Conservation (phyloP, 2,329 filamentous ascomycete genomes). For the Trichoderma gracile region DNA sequence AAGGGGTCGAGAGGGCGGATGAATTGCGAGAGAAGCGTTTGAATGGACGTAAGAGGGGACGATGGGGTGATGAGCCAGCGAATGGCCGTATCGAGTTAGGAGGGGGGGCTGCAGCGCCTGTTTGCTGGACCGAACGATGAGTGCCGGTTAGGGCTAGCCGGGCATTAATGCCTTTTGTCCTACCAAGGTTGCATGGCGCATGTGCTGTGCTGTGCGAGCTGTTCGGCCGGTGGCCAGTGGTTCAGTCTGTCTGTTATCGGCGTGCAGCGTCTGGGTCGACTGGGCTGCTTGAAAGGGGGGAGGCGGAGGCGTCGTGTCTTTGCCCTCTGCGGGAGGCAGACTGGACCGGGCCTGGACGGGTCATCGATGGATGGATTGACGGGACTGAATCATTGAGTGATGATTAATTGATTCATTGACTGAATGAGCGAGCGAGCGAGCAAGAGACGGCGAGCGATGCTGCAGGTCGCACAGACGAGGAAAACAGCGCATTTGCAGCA, state of each 20-base stretch:
- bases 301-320: conserved; percentile 8
- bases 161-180: neutral
- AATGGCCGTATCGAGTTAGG: conserved; percentile 19
- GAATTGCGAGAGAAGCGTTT: conserved; percentile 2
- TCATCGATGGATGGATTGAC: too few relatives aligned
- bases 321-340: conserved; percentile 16
- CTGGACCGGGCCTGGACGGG: neutral
- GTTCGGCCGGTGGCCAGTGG: neutral
- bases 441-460: neutral
- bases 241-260: conserved; percentile 13
- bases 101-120: conserved; percentile 20
- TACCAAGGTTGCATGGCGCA: neutral
- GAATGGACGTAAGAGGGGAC: conserved; percentile 10
- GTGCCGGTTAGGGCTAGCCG: conserved; percentile 24
- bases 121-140: neutral
- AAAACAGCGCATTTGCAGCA: conserved; percentile 7
- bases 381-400: too few relatives aligned
- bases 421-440: too few relatives aligned
- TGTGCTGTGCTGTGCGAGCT: neutral
- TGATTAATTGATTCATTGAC: too few relatives aligned
- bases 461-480: conserved; percentile 17
- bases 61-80: conserved; percentile 17
- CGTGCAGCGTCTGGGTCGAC: conserved; percentile 9
- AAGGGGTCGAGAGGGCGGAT: conserved; percentile 6
- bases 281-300: neutral